Conservation (phyloP, 1,139 yeast genomes). For the Candida sp. region DNA sequence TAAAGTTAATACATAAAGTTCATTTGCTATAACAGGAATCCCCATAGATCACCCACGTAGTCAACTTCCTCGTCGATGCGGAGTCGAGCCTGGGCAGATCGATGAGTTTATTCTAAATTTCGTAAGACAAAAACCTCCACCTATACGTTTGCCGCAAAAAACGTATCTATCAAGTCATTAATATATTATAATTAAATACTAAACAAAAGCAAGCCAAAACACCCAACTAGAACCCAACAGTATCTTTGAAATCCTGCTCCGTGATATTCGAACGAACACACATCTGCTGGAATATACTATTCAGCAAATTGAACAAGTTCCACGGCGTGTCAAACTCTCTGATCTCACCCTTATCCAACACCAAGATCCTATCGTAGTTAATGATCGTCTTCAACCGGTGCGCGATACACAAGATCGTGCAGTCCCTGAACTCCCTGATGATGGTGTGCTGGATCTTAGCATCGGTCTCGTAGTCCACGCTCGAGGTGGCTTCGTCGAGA, state of each 20-base stretch:
- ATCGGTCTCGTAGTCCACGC: constrained; percentile 49
- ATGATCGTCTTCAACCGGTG: constrained; percentile 44
- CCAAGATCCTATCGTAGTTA: constrained; percentile 40
- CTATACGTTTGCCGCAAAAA: too few relatives aligned
- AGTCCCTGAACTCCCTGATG: constrained; percentile 33
- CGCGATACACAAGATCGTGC: constrained; percentile 47
- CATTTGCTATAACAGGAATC: too few relatives aligned
- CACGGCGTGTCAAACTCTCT: constrained; percentile 63
- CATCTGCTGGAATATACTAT: constrained; percentile 53
- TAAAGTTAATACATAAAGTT: too few relatives aligned
- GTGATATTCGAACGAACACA: constrained; percentile 59
- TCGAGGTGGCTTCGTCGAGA: constrained; percentile 47
- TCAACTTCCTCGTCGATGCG: too few relatives aligned
- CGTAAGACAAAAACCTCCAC: too few relatives aligned
- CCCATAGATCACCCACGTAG: too few relatives aligned
- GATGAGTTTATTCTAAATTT: too few relatives aligned
- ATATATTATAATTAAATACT: not conserved
- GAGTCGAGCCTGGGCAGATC: too few relatives aligned
- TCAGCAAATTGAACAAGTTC: constrained; percentile 22
- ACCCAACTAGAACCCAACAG: not conserved
- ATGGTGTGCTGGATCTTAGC: constrained; percentile 41
- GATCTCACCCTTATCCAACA: constrained; percentile 55
- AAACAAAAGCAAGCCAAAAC: not conserved
- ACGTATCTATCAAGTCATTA: not conserved
- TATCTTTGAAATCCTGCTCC: constrained; percentile 23